Conservation (phyloP, 2,329 filamentous ascomycete species). For the Lasiodiplodia gonubiensis region DNA sequence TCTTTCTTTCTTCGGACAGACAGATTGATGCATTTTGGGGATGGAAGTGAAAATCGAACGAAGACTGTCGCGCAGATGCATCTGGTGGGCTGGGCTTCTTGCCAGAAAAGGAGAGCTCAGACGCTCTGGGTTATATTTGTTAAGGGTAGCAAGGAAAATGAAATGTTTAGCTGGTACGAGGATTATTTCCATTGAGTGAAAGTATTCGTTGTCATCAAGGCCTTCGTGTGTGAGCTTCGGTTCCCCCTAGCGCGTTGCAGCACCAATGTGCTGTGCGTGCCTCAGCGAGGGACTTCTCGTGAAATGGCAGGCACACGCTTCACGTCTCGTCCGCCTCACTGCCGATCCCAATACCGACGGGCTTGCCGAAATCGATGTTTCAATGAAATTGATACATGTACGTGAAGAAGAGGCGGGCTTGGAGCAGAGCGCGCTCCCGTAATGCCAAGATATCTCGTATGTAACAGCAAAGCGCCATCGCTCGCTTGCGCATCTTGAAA, state of each 20-base stretch:
- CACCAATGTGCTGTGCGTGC: too few relatives aligned
- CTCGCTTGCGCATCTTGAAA: background rate
- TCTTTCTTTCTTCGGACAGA: background rate
- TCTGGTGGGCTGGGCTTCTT: conserved; percentile 24
- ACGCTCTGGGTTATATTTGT: conserved; percentile 11
- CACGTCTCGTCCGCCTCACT: background rate
- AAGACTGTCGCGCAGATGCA: conserved; percentile 20
- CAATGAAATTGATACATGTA: background rate
- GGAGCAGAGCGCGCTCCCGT: background rate
- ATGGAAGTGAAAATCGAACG: background rate
- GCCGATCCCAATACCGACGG: background rate
- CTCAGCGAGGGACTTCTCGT: too few relatives aligned
- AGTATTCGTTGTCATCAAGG: background rate
- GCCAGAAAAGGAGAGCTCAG: conserved; percentile 17
- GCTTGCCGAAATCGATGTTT: background rate
- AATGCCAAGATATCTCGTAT: background rate
- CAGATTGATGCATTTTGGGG: conserved; percentile 1
- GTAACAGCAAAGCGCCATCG: background rate
- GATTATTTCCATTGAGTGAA: background rate
- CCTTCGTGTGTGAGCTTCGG: background rate
- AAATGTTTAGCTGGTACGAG: background rate
- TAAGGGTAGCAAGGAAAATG: conserved; percentile 15
- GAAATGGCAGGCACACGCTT: background rate
- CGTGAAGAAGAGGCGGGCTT: background rate
- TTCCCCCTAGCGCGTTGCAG: too few relatives aligned